Evolutionary conservation across 305 asterid species (phyloP).

Genomic region (Fraxinus latifolia): DNA sequence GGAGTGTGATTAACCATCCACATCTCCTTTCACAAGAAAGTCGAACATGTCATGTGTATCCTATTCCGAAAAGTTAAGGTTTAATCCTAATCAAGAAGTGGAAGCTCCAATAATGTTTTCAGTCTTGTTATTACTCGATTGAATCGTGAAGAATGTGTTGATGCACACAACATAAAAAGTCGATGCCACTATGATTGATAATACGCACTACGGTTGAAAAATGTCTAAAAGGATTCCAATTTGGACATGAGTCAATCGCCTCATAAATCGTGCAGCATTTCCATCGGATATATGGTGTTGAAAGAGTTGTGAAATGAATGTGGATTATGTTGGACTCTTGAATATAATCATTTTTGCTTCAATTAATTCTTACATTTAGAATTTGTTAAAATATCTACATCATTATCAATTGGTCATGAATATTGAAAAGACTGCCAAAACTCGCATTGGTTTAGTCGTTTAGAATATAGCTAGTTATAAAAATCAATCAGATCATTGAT

Average conservation of each 20-base stretch:
- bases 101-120: neutral
- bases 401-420: neutral
- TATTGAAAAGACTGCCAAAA: neutral
- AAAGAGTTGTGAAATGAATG: neutral
- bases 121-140: slow-evolving; percentile 2
- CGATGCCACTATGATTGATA: neutral
- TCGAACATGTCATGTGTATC: neutral
- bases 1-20: neutral
- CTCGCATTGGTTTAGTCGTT: neutral
- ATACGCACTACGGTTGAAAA: neutral
- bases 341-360: neutral
- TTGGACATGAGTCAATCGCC: neutral
- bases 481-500: neutral
- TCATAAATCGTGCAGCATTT: slow-evolving; percentile 4
- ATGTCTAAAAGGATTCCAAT: slow-evolving; percentile 9
- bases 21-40: neutral
- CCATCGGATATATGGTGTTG: neutral
- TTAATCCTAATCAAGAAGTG: neutral
- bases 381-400: neutral
- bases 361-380: neutral
- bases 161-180: neutral
- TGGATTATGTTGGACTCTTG: neutral
- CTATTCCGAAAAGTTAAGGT: neutral
- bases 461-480: neutral
- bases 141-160: slow-evolving; percentile 13